Base-by-base conservation (phyloP, 2,329 filamentous ascomycete genomes). In the Scedosporium boydii region DNA sequence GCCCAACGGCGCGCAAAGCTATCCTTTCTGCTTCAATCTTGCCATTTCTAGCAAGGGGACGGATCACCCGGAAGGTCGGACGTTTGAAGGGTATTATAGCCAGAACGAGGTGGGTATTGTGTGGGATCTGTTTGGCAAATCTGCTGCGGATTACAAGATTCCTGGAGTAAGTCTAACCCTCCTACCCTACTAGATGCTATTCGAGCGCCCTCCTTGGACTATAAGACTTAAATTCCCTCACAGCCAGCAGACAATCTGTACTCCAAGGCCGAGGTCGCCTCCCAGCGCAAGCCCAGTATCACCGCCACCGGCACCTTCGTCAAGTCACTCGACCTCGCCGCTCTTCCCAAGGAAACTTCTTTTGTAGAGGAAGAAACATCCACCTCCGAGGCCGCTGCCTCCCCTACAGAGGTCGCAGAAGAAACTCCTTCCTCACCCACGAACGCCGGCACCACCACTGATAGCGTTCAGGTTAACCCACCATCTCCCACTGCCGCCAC, bases 21-120 rank as follows among this genome's bases (percentile, higher is more conserved):
- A 82, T 66, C 79, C 80, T 3, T 77, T 80, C 69, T 82, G 80
- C 68, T 71, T 80, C 64, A 81, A 81, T 63, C 68, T 81, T 26
- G 72, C 75, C 63, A 74, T 82, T 51, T 75, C 71, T 46, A 78
- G 77, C 3, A 70, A 70, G n/a, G 74, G 75, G 14, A 58, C 29
- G 23, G 56, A 58, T 18, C 27, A 58, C 6, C 58, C 58, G 4
- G 38, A 38, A 18, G 58, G 58, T 18, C 26, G 29, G 14, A 7
- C 58, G 18, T 38, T 42, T 10, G 26, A 44, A 21, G 38, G 41
- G 14, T 60, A 41, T 18, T 60, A 60, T 29, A 48, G 7, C 6
- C 9, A n/a, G n/a, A 29, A 14, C 18, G 38, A 46, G 38, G 14
- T 26, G 14, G 58, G 58, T 5, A 48, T 60, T 10, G 38, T 44